These are phyloP conservation scores for Tylopilus subfusipes DNA, from an alignment of 768 basidiomycete species.

Conservation along the genomic window DNA sequence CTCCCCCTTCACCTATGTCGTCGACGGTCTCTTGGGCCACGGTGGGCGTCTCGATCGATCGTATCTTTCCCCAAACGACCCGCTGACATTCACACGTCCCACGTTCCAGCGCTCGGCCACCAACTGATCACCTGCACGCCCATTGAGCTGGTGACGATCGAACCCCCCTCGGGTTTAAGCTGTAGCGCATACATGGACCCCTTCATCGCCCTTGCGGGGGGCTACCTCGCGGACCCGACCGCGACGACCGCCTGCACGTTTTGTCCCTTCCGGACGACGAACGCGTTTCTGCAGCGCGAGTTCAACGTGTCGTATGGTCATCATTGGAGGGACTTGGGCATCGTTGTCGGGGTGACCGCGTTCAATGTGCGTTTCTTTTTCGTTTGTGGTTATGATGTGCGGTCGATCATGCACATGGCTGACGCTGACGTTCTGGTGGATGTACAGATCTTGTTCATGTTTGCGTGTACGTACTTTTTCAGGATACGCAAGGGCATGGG, in stretches of 20 bases:
- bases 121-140: constrained; percentile 45
- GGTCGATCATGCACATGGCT: background rate
- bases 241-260: constrained; percentile 51
- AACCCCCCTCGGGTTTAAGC: constrained; percentile 50
- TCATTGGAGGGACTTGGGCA: constrained; percentile 9
- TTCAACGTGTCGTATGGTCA: constrained; percentile 7
- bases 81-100: background rate
- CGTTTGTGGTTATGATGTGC: too few relatives aligned
- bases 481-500: constrained; percentile 20
- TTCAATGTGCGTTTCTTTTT: constrained; percentile 41
- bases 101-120: constrained; percentile 40
- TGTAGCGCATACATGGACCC: constrained; percentile 50
- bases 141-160: constrained; percentile 49
- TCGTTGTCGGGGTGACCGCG: constrained; percentile 11
- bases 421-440: background rate
- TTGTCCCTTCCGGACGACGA: constrained; percentile 51
- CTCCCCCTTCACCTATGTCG: constrained; percentile 51
- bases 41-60: constrained; percentile 3
- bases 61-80: background rate
- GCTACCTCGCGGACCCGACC: constrained; percentile 54
- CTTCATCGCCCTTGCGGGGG: constrained; percentile 50
- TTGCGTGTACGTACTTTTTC: constrained; percentile 30
- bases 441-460: constrained; percentile 31
- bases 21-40: constrained; percentile 40
- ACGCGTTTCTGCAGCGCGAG: constrained; percentile 21